Base-by-base conservation (phyloP, 495 filamentous ascomycete species). In the Filosporella fistucella region DNA sequence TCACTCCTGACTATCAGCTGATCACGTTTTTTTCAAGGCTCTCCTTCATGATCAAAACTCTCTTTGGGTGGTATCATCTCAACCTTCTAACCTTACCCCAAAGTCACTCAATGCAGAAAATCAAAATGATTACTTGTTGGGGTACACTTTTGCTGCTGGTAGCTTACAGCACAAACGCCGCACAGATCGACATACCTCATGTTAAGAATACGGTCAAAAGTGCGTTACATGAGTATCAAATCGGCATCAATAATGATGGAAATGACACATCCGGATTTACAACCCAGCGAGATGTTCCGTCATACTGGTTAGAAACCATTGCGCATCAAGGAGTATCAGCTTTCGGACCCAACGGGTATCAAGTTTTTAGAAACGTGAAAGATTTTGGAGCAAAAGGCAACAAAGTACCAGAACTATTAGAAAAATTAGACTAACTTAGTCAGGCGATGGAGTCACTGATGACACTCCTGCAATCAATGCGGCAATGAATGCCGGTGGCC, bases 401-500 rank as follows among this genome's bases (percentile, higher is more conserved):
- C 18, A 2, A 18, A 8, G 14, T 11, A 2, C 13, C 21, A 32
- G 32, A 29, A 7, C 22, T 3, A 16, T 20, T 9, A 2, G 32
- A 2, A 18, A 9, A 3, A 2, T 14, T 43, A 9, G 5, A 11
- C 5, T 29, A 10, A 43, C 21, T 11, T 4, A 7, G 2, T 6
- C 37, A 65, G 91, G 91, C 56, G 89, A 87, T 62, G 84, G 84
- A 16, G 54, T 60, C n/a, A 76, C 79, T 20, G 84, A 88, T 49
- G 84, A 87, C 52, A 84, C 82, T 5, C 72, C 68, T 0, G 76
- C 72, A 6, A 74, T 97, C 57, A 88, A 97, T 61, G 68, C 71
- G 11, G 63, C 80, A 2, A 80, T 82, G 28, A 67, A 64, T 29
- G 67, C 61, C 44, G 76, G 77, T 10, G 64, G 66, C 34, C 72